Evolutionary conservation across 208 protist species (phyloP), one percentile per base, ranked within the genome.

Genomic region (Acanthamoeba healyi): DNA sequence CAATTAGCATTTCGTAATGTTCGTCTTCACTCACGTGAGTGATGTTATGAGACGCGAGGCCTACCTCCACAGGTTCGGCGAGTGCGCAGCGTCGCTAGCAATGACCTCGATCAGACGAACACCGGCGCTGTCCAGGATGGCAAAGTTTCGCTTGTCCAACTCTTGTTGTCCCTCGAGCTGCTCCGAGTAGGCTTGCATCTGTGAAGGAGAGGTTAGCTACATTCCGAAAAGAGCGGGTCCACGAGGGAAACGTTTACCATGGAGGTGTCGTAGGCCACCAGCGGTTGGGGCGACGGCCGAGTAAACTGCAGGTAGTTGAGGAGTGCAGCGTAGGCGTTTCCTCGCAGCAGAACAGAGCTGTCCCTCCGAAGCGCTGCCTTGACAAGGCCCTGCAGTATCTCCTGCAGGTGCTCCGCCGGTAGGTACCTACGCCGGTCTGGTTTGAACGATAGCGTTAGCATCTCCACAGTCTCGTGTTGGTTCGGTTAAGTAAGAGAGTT

Each of bases 241-340:
- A 40, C 56, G 61, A 40, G 38, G 34, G 5, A 24, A 32, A 89
- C 6, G 5, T 54, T 54, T 46, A 72, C 86, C 58, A 74, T 77
- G 22, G 54, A 77, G 19, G 17, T 29, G 29, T 92, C 86, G n/a
- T 67, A 42, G 40, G 86, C 58, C n/a, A 84, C 32, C 17, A 94
- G 42, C 3, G 44, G 26, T 6, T 82, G 29, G 10, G 65, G 29
- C 26, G 89, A 22, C 7, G 65, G 17, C 10, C 89, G 89, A 19
- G 89, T 94, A 49, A 84, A 94, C 67, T 94, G 89, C 17, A 94
- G 70, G 38, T 94, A 94, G 46, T 94, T 94, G 49, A 94, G 89
- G 19, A 94, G 89, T 2, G 89, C 89, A n/a, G 42, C 63, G 34
- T 94, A 94, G 0, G 82, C 29, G 36, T 94, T 94, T 12, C 89